phyloP scores from a whole-genome alignment of 495 filamentous ascomycete species.

The Aspergillus bertholletiae region DNA sequence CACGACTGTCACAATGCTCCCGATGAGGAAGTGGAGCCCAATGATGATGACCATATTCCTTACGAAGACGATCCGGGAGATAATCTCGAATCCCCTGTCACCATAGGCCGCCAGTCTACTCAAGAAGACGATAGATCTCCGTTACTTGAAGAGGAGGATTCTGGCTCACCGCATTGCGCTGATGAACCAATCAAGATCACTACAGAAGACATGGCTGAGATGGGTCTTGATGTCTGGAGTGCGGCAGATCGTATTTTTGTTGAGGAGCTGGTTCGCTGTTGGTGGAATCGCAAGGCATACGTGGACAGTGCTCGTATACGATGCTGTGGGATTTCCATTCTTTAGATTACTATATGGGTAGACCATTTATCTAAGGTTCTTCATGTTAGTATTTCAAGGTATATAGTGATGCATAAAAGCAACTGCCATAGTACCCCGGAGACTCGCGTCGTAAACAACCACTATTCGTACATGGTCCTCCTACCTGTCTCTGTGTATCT shows the following conservation, averaged over 20 bases:
- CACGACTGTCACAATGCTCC: slow-evolving; percentile 58
- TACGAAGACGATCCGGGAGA: slow-evolving; percentile 14
- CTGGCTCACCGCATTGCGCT: neutral
- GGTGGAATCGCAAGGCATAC: slow-evolving; percentile 66
- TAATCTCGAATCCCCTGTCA: slow-evolving; percentile 18
- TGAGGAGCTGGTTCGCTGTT: slow-evolving; percentile 59
- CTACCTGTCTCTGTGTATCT: too few relatives aligned
- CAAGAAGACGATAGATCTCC: slow-evolving; percentile 24
- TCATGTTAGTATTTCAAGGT: too few relatives aligned
- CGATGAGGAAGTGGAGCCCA: slow-evolving; percentile 31
- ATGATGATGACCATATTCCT: slow-evolving; percentile 1
- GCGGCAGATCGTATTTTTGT: slow-evolving; percentile 71
- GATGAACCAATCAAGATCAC: slow-evolving; percentile 51
- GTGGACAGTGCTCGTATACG: slow-evolving; percentile 71
- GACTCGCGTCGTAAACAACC: too few relatives aligned
- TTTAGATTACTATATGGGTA: too few relatives aligned
- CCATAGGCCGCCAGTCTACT: slow-evolving; percentile 29
- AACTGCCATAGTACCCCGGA: too few relatives aligned
- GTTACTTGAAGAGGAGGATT: slow-evolving; percentile 24
- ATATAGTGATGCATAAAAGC: too few relatives aligned
- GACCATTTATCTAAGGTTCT: too few relatives aligned
- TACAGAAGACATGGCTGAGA: slow-evolving; percentile 67
- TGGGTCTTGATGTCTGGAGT: slow-evolving; percentile 90
- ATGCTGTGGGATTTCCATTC: slow-evolving; percentile 78
- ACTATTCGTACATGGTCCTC: too few relatives aligned